These are phyloP conservation scores for Auxenochlorella protothecoides DNA, from an alignment of 139 green algal species.

Conservation along the genomic window DNA sequence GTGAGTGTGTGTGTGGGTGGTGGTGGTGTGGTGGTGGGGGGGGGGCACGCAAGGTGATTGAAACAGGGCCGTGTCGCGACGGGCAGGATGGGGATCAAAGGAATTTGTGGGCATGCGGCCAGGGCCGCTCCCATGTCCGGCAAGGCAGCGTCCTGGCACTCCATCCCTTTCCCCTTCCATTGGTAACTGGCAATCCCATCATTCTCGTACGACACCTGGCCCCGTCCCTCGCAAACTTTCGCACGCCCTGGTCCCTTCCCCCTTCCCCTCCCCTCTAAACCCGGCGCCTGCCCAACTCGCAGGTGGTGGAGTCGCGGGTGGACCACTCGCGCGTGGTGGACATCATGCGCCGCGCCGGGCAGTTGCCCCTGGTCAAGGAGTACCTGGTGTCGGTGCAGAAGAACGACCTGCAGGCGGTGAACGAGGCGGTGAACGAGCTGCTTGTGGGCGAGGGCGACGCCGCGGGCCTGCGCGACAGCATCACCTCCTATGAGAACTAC, in stretches of 20 bases:
- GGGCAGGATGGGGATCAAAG: too few relatives aligned
- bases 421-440: constrained; percentile 91
- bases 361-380: constrained; percentile 91
- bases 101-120: too few relatives aligned
- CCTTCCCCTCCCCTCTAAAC: neutral
- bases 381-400: constrained; percentile 84
- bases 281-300: neutral
- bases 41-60: too few relatives aligned
- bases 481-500: constrained; percentile 95
- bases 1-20: constrained; percentile 5
- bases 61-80: too few relatives aligned
- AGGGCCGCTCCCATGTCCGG: too few relatives aligned
- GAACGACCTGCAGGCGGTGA: constrained; percentile 76
- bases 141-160: too few relatives aligned
- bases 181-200: too few relatives aligned
- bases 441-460: constrained; percentile 96
- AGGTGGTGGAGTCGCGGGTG: constrained; percentile 78
- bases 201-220: too few relatives aligned
- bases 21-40: too few relatives aligned
- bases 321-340: constrained; percentile 89
- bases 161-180: too few relatives aligned
- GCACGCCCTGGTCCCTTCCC: neutral
- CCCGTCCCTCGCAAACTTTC: too few relatives aligned
- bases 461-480: constrained; percentile 52
- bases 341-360: constrained; percentile 73